Percentiles rank a stretch among this genome's conserved stretches.
phyloP scores from a whole-genome alignment of 441 rosid genomes.

The Croton setiger region DNA sequence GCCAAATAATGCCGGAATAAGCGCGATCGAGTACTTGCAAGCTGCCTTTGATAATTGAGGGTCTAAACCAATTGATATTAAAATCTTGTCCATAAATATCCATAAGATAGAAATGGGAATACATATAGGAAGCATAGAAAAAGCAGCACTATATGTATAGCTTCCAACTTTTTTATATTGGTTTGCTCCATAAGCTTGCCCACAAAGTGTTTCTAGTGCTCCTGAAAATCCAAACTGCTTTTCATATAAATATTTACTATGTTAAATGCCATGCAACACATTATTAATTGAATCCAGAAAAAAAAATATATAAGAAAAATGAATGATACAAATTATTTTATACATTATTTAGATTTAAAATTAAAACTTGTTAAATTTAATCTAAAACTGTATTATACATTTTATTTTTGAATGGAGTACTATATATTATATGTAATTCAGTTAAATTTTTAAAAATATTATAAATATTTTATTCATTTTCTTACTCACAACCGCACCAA shows the following conservation, averaged over 20 bases:
- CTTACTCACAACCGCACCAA: too few relatives aligned
- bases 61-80: conserved; percentile 44
- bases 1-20: conserved; percentile 49
- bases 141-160: conserved; percentile 40
- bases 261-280: neutral
- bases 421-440: too few relatives aligned
- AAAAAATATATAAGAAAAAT: too few relatives aligned
- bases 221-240: conserved; percentile 50
- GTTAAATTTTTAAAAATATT: too few relatives aligned
- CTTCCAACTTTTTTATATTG: conserved; percentile 42
- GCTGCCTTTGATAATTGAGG: conserved; percentile 40
- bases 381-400: too few relatives aligned
- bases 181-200: conserved; percentile 66
- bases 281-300: too few relatives aligned
- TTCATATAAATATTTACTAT: neutral
- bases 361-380: too few relatives aligned
- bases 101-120: conserved; percentile 42
- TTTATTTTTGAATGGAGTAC: too few relatives aligned
- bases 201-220: conserved; percentile 60
- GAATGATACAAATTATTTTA: too few relatives aligned
- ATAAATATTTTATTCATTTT: too few relatives aligned
- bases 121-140: conserved; percentile 39
- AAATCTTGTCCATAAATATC: conserved; percentile 53
- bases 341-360: too few relatives aligned
- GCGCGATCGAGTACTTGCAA: conserved; percentile 38